A percentile compares a stretch with the other conserved stretches of the same genome.
Evolutionary conservation across 768 basidiomycete genomes (phyloP).

Genomic region (Auricularia heimuer): DNA sequence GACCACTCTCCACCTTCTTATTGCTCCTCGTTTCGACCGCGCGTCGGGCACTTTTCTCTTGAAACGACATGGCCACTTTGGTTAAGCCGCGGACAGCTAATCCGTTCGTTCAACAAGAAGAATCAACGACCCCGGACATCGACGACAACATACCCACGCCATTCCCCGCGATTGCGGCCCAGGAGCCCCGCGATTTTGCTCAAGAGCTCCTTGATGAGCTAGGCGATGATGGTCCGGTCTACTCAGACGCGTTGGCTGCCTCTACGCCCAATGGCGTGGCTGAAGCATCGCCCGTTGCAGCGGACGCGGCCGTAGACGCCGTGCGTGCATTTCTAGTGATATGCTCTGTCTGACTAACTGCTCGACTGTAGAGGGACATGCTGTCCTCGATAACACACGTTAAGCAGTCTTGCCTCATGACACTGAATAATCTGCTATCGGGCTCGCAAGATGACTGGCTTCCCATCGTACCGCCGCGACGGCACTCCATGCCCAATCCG

Average conservation of each 20-base stretch:
- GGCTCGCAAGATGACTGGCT: constrained; percentile 35
- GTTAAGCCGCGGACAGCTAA: not conserved
- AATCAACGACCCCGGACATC: not conserved
- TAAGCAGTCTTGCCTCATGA: constrained; percentile 64
- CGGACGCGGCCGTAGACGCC: not conserved
- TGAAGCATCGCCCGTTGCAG: not conserved
- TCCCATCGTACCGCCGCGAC: constrained; percentile 48
- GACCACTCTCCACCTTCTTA: too few relatives aligned
- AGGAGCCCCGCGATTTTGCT: not conserved
- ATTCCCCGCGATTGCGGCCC: not conserved
- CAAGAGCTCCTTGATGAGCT: constrained; percentile 1
- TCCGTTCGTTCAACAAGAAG: not conserved
- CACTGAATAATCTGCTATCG: constrained; percentile 59
- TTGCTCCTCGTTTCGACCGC: too few relatives aligned
- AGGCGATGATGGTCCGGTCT: not conserved
- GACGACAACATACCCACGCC: not conserved
- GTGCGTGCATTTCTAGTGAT: not conserved
- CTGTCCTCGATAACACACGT: constrained; percentile 60
- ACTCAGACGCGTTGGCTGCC: not conserved
- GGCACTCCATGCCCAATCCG: constrained; percentile 46
- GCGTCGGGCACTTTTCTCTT: not conserved
- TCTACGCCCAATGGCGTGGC: not conserved
- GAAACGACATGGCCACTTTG: not conserved
- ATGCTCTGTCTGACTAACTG: too few relatives aligned
- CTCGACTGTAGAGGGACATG: not conserved